A percentile compares a stretch with the other conserved stretches of the same genome.
Conservation (phyloP, 306 rosid species). For the Begonia loranthoides region DNA sequence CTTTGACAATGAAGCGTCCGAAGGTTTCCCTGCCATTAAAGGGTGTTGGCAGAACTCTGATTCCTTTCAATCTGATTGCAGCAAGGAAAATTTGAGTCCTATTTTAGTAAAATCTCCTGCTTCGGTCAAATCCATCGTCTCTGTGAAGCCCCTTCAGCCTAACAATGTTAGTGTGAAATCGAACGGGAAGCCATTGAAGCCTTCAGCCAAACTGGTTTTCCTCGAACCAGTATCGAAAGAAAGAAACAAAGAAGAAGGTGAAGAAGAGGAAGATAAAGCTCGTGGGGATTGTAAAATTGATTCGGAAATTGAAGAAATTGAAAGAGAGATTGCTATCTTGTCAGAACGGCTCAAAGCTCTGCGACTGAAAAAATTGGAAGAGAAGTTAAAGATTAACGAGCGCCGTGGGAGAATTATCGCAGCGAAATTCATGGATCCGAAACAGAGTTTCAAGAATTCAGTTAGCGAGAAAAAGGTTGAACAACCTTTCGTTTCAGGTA, state of each 20-base stretch:
- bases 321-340: slow-evolving; percentile 35
- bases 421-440: slow-evolving; percentile 43
- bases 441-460: slow-evolving; percentile 19
- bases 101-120: slow-evolving; percentile 18
- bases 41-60: slow-evolving; percentile 27
- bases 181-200: slow-evolving; percentile 19
- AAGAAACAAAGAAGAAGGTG: not conserved
- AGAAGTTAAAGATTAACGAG: slow-evolving; percentile 19
- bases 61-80: slow-evolving; percentile 28
- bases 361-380: slow-evolving; percentile 29
- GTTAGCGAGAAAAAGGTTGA: slow-evolving; percentile 23
- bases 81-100: slow-evolving; percentile 55
- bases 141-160: slow-evolving; percentile 23
- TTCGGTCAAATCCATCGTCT: slow-evolving; percentile 16
- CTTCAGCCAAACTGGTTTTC: slow-evolving; percentile 7
- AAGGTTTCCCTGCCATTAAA: slow-evolving; percentile 13
- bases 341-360: slow-evolving; percentile 33
- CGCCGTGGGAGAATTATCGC: slow-evolving; percentile 33
- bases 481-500: slow-evolving; percentile 15
- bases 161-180: slow-evolving; percentile 16
- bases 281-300: slow-evolving; percentile 30
- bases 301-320: slow-evolving; percentile 38
- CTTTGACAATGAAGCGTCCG: slow-evolving; percentile 28
- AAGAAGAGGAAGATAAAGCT: slow-evolving; percentile 13
- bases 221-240: slow-evolving; percentile 9